These are phyloP conservation scores for Xylariaceae sp. DNA, from an alignment of 2,329 filamentous ascomycete genomes.

Conservation along the genomic window DNA sequence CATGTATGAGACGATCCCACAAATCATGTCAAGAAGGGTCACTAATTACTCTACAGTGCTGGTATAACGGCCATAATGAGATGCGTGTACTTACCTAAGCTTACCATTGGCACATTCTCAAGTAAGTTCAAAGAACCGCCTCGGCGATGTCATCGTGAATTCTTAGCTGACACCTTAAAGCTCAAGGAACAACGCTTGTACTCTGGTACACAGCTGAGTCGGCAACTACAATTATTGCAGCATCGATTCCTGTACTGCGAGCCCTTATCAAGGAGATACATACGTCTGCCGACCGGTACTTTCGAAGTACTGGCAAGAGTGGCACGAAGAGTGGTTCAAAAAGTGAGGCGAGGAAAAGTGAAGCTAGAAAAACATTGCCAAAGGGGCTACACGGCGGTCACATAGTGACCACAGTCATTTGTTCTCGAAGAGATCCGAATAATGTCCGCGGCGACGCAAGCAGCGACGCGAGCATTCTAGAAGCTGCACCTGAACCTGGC, in stretches of 20 bases:
- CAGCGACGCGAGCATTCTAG: constrained; percentile 30
- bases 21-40: neutral
- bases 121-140: constrained; percentile 21
- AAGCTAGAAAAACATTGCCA: neutral
- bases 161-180: constrained; percentile 1
- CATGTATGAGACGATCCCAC: constrained; percentile 22
- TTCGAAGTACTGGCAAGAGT: constrained; percentile 15
- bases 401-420: constrained; percentile 22
- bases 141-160: neutral
- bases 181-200: constrained; percentile 25
- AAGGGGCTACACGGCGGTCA: constrained; percentile 20
- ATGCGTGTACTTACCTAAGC: constrained; percentile 22
- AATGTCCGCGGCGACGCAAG: constrained; percentile 18
- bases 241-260: constrained; percentile 39
- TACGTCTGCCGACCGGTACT: constrained; percentile 22
- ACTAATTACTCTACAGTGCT: constrained; percentile 19
- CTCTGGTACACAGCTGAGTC: constrained; percentile 37
- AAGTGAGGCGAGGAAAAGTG: constrained; percentile 5
- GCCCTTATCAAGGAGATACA: constrained; percentile 33
- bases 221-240: constrained; percentile 33
- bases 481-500: constrained; percentile 13
- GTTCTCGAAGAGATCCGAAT: constrained; percentile 14
- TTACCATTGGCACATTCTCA: constrained; percentile 22
- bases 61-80: constrained; percentile 31
- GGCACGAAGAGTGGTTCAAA: constrained; percentile 12